Evolutionary conservation across 2,329 filamentous ascomycete species (phyloP).

Genomic region (Hyphodiscus sp.): DNA sequence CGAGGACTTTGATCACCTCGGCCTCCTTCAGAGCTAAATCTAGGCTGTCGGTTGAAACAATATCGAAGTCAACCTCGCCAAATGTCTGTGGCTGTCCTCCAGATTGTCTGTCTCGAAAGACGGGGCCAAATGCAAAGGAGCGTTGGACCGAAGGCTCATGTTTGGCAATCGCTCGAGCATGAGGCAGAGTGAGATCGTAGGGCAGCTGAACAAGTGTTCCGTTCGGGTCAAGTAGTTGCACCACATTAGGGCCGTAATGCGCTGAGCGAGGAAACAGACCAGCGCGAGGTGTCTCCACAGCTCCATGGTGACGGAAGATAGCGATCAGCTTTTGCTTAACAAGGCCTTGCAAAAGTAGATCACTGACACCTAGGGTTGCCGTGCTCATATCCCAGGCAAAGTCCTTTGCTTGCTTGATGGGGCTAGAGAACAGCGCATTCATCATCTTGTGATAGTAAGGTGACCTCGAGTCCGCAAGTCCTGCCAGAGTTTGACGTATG

Average conservation of each 20-base stretch:
- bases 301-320: conserved; percentile 85
- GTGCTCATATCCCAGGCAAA: conserved; percentile 68
- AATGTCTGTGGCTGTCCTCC: conserved; percentile 78
- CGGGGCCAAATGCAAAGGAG: conserved; percentile 79
- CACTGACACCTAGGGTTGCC: conserved; percentile 44
- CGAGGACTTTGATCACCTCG: conserved; percentile 87
- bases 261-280: conserved; percentile 75
- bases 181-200: conserved; percentile 83
- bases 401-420: conserved; percentile 73
- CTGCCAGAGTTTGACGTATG: conserved; percentile 74
- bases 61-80: conserved; percentile 93
- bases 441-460: conserved; percentile 88
- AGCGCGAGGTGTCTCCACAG: conserved; percentile 70
- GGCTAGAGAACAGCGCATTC: conserved; percentile 68
- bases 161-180: conserved; percentile 77
- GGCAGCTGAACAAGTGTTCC: conserved; percentile 92
- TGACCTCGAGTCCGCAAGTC: conserved; percentile 73
- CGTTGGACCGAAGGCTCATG: conserved; percentile 62
- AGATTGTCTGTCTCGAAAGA: conserved; percentile 73
- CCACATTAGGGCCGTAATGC: conserved; percentile 68
- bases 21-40: conserved; percentile 88
- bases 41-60: conserved; percentile 74
- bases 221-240: conserved; percentile 73
- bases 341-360: conserved; percentile 63
- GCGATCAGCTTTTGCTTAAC: conserved; percentile 68